Conservation (phyloP, 177 flowering plant species). For the Tripterygium wilfordii region DNA sequence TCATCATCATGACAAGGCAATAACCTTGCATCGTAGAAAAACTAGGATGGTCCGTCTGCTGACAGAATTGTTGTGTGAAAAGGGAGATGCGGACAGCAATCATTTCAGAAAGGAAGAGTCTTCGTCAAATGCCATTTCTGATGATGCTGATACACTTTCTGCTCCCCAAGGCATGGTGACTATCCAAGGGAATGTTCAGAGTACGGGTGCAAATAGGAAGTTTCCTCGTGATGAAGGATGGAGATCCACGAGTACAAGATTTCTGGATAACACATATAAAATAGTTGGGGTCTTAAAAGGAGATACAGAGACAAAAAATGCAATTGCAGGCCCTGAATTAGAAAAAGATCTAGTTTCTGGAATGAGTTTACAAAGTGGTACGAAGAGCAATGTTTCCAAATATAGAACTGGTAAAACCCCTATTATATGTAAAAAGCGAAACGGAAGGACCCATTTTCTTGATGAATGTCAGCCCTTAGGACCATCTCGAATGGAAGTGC, state of each 20-base stretch:
- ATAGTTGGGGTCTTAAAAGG: conserved; percentile 12
- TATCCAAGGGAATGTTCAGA: conserved; percentile 10
- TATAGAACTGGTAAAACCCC: conserved; percentile 7
- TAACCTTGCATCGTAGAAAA: conserved; percentile 24
- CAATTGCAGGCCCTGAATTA: conserved; percentile 8
- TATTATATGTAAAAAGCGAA: conserved; percentile 16
- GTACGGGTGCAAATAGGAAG: conserved; percentile 28
- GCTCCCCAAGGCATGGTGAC: conserved; percentile 11
- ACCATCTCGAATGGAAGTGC: conserved; percentile 3
- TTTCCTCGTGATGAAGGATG: conserved; percentile 24
- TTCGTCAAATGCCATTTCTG: conserved; percentile 12
- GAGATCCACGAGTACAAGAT: conserved; percentile 15
- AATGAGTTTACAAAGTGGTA: conserved; percentile 7
- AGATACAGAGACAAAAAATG: conserved; percentile 11
- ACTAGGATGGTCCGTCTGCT: conserved; percentile 42
- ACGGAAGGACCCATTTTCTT: conserved; percentile 8
- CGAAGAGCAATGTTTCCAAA: conserved; percentile 10
- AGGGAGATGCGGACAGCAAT: conserved; percentile 10
- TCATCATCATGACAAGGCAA: conserved; percentile 14
- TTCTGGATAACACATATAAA: conserved; percentile 8
- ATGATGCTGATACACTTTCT: conserved; percentile 8
- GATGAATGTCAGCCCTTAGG: conserved; percentile 11
- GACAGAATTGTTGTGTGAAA: conserved; percentile 29
- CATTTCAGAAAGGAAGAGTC: conserved; percentile 7
- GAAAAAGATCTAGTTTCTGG: conserved; percentile 13